Conservation (phyloP, 2,329 filamentous ascomycete species). For the Pseudocercospora musae region DNA sequence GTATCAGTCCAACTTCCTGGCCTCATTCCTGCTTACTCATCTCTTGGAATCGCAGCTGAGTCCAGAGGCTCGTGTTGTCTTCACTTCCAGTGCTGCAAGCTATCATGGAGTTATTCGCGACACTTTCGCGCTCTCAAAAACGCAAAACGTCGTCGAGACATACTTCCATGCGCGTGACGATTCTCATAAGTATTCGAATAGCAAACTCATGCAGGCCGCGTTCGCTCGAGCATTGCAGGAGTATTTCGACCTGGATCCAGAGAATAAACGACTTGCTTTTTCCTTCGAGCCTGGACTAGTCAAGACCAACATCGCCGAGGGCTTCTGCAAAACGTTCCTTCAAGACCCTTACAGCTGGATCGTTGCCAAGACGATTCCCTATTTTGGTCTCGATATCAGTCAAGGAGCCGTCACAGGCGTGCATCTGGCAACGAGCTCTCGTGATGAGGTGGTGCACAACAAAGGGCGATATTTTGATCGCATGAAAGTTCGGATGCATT, state of each 20-base stretch:
- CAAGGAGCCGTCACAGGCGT: slow-evolving; percentile 8
- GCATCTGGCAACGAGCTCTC: slow-evolving; percentile 7
- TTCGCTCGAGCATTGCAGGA: slow-evolving; percentile 1
- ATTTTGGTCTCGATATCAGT: background rate
- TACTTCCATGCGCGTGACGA: background rate
- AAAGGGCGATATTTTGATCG: slow-evolving; percentile 6
- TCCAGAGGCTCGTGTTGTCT: background rate
- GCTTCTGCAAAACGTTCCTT: background rate
- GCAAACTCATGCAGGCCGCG: slow-evolving; percentile 2
- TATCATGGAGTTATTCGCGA: background rate
- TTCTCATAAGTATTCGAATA: background rate
- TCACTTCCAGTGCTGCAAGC: slow-evolving; percentile 4
- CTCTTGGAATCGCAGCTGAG: slow-evolving; percentile 5
- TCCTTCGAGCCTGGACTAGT: slow-evolving; percentile 7
- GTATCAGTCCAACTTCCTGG: slow-evolving; percentile 8
- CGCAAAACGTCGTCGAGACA: background rate
- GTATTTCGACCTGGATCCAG: background rate
- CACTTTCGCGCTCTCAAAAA: background rate
- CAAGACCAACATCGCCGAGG: background rate
- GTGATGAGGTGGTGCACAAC: background rate
- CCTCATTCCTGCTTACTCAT: slow-evolving; percentile 5
- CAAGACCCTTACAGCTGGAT: background rate
- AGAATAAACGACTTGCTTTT: background rate
- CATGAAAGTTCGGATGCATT: slow-evolving; percentile 1
- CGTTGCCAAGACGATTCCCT: background rate